A percentile compares a stretch with the other conserved stretches of the same genome.
phyloP scores from a whole-genome alignment of 2,329 filamentous ascomycete genomes.

The Fusarium illudens region DNA sequence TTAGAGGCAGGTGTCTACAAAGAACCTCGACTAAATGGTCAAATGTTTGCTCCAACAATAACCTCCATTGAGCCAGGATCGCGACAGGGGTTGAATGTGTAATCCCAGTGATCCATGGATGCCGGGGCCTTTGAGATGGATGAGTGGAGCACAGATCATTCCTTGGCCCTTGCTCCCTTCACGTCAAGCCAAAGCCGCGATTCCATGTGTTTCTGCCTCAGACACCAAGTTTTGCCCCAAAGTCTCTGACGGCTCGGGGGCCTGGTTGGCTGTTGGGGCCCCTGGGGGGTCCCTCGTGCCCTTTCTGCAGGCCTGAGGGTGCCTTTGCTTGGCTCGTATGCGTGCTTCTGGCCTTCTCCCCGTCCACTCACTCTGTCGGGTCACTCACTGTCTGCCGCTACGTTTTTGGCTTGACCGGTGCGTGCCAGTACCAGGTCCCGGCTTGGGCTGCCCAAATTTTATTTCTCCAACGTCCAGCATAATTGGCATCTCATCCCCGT shows the following conservation, averaged over 20 bases:
- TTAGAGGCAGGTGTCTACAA: neutral
- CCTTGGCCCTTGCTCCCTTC: neutral
- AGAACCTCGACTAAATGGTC: neutral
- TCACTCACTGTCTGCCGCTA: neutral
- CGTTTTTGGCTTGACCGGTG: conserved; percentile 3
- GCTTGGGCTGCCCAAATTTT: conserved; percentile 38
- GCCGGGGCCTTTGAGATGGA: conserved; percentile 17
- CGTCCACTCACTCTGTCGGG: too few species aligned
- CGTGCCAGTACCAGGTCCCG: neutral
- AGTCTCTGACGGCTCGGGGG: neutral
- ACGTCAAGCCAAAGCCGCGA: neutral
- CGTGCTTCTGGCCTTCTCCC: conserved; percentile 17
- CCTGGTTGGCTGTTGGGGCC: conserved; percentile 15
- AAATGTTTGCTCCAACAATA: neutral
- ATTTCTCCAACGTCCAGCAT: conserved; percentile 40
- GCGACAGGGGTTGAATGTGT: neutral
- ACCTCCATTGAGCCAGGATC: neutral
- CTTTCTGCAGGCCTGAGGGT: conserved; percentile 5
- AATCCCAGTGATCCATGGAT: conserved; percentile 20
- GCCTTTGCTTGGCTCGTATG: conserved; percentile 24
- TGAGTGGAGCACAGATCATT: conserved; percentile 23
- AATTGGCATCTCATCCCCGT: conserved; percentile 31
- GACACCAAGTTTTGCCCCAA: conserved; percentile 37
- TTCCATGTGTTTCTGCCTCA: conserved; percentile 40
- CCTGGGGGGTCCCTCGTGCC: conserved; percentile 4